Evolutionary conservation across 805 yeast genomes (phyloP), one percentile per base, ranked within the genome.

Genomic region (Schwanniomyces polymorphus): DNA sequence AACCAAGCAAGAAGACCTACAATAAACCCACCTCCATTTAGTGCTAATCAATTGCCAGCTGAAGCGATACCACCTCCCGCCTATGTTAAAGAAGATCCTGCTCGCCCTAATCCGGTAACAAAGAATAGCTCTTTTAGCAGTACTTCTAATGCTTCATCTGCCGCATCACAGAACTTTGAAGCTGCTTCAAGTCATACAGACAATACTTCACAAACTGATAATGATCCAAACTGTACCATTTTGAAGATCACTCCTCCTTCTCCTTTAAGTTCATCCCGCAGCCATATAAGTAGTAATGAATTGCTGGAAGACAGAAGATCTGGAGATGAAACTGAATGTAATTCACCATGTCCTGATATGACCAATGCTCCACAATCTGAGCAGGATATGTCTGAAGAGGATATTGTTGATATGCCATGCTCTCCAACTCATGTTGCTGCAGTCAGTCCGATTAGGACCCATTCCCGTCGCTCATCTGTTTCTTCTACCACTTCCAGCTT

Each of bases 1-100:
- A 80, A 78, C 55, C 59, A 80, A 17, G 58, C 79, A 8, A 67
- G 87, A 43, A 68, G 73, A 53, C 88, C 86, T 14, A 74, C 82
- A 5, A 56, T 71, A 31, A 81, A 81, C 34, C 89, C 89, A 4
- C 90, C 89, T 1, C 80, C 88, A 5, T 84, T 85, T 51, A 80
- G 58, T 16, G 64, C 63, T 3, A 59, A 52, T 28, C 34, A 44
- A 12, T 43, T 56, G 5, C 63, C 65, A 1, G 45, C 44, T 44
- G 45, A 42, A 10, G 21, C 42, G 12, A 35, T 7, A 8, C 43
- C 34, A 12, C 72, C 72, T 1, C 73, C 74, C 16, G 66, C 70
- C 2, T 66, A 66, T 42, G 62, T 61, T 38, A 64, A 53, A 35
- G 56, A 53, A 8, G 61, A 55, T 11, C 35, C 50, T n/a, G 2